Base-by-base conservation (phyloP, 176 grass and related monocot species). In the Ananas comosus region DNA sequence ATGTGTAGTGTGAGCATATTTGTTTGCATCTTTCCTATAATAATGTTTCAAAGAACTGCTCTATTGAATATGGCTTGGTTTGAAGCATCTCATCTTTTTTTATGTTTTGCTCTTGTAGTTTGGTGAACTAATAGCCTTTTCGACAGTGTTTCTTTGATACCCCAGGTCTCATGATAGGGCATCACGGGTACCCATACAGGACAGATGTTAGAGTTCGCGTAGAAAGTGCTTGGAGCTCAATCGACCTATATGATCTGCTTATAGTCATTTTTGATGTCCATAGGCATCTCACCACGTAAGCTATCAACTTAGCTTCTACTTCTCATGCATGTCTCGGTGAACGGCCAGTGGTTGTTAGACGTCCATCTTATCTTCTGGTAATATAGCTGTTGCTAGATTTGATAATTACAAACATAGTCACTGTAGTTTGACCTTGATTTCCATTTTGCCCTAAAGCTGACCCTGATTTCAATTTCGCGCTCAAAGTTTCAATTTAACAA, bases 141-240 rank as follows among this genome's bases (percentile, higher is more conserved):
- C 51, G 73, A 50, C 84, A 97, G 93, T 97, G 89, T 67, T 97
- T 97, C 23, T 97, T 97, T 90, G 93, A 97, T 59, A 97, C 89
- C 49, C 93, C 93, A 80, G 93, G 93, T 16, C 82, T 92, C 67
- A 85, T 92, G 83, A 77, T 97, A 66, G 93, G 86, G 68, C 86
- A 92, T 79, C 81, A 92, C 82, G 93, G 86, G 78, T 78, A 92
- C 58, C 93, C 93, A 70, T 68, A 72, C 49, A 72, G 87, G 64
- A 81, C 83, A 68, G 93, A 92, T 88, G 80, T 97, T 63, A 85
- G 73, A 13, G 82, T 97, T 83, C 89, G 93, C 77, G 89, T 92
- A 53, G 82, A 92, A 78, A 97, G 89, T 83, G 93, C 86, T 63
- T 97, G 93, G 93, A 90, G 79, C 67, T 90, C 93, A 72, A 85